Evolutionary conservation across 2,329 filamentous ascomycete species (phyloP).

Genomic region (Endoconidiophora laricicola): DNA sequence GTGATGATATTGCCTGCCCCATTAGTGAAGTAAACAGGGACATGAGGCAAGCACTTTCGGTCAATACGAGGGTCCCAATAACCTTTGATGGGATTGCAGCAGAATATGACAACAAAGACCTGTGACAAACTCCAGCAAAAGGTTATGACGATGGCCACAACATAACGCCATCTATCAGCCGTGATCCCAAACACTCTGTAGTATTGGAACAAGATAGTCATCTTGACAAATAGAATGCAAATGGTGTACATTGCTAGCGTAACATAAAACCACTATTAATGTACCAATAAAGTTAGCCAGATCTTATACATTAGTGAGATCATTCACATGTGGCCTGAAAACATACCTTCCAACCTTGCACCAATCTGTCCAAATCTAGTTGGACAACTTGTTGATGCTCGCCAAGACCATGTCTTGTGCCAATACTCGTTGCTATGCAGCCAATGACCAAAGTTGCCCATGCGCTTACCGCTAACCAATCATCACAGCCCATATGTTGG

Average conservation of each 20-base stretch:
- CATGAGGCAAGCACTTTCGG: conserved; percentile 17
- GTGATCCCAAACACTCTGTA: conserved; percentile 19
- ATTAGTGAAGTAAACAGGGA: conserved; percentile 20
- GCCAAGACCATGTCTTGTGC: conserved; percentile 17
- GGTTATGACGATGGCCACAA: conserved; percentile 18
- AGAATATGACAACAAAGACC: conserved; percentile 11
- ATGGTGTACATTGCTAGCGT: conserved; percentile 19
- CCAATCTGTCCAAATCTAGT: conserved; percentile 11
- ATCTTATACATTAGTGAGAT: neutral
- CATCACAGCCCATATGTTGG: conserved; percentile 16
- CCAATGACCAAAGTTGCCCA: conserved; percentile 12
- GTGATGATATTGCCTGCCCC: conserved; percentile 22
- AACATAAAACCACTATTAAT: conserved; percentile 14
- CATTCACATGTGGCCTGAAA: neutral
- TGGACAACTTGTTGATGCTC: conserved; percentile 16
- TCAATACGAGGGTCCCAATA: conserved; percentile 18
- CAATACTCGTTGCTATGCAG: conserved; percentile 3
- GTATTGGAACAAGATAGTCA: conserved; percentile 21
- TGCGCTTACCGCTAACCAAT: conserved; percentile 17
- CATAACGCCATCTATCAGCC: conserved; percentile 16
- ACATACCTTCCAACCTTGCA: conserved; percentile 15
- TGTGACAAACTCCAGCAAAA: conserved; percentile 18
- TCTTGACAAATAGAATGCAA: conserved; percentile 20
- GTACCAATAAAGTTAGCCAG: neutral
- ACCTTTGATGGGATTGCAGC: conserved; percentile 8